Evolutionary conservation across 352 stramenopile species (phyloP).

Genomic region (Elongisporangium senticosum): DNA sequence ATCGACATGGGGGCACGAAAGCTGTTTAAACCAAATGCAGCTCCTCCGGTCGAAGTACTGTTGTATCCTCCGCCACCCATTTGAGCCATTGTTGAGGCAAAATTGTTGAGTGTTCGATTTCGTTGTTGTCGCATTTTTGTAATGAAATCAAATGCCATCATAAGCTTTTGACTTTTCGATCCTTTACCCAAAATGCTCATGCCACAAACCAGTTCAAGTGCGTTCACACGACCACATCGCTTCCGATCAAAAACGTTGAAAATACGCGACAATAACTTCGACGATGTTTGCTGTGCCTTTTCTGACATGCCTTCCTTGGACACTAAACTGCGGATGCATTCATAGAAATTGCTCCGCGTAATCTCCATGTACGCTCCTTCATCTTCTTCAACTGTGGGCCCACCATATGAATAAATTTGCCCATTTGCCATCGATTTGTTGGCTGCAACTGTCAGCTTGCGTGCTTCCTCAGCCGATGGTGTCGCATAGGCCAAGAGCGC

Average conservation of each 20-base stretch:
- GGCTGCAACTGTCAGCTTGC: slow-evolving; percentile 2
- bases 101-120: slow-evolving; percentile 64
- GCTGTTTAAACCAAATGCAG: slow-evolving; percentile 52
- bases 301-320: slow-evolving; percentile 72
- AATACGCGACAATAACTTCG: slow-evolving; percentile 72
- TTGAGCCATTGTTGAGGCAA: slow-evolving; percentile 31
- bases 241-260: slow-evolving; percentile 88
- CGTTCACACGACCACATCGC: slow-evolving; percentile 73
- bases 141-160: slow-evolving; percentile 84
- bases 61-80: slow-evolving; percentile 12
- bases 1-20: slow-evolving; percentile 30
- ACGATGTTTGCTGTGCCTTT: slow-evolving; percentile 82
- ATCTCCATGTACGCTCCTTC: slow-evolving; percentile 79
- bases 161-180: slow-evolving; percentile 84
- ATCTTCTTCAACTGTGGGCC: slow-evolving; percentile 61
- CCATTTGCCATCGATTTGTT: slow-evolving; percentile 57
- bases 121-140: slow-evolving; percentile 78
- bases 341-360: slow-evolving; percentile 78
- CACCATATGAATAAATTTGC: slow-evolving; percentile 68
- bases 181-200: slow-evolving; percentile 82
- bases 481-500: slow-evolving; percentile 65
- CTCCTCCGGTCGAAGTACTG: slow-evolving; percentile 16
- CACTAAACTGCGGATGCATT: slow-evolving; percentile 81
- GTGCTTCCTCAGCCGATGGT: slow-evolving; percentile 58
- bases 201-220: slow-evolving; percentile 78